These are phyloP conservation scores for Anisodus tanguticus DNA, from an alignment of 257 asterid genomes.

Conservation along the genomic window DNA sequence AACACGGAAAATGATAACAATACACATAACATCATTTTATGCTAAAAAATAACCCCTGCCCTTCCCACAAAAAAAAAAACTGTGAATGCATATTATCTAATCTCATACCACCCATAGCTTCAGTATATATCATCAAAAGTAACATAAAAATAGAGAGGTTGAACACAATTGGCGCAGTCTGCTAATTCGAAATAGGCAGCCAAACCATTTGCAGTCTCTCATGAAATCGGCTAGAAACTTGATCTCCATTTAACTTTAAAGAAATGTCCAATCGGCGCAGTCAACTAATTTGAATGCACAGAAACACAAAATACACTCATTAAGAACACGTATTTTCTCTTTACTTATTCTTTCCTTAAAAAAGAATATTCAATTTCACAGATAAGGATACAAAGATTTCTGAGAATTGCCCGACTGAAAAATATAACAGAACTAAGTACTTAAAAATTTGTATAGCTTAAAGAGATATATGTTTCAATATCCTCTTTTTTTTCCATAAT, in stretches of 20 bases:
- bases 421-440: not conserved
- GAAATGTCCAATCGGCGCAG: not conserved
- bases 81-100: not conserved
- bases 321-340: not conserved
- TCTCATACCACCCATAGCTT: not conserved
- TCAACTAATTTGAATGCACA: not conserved
- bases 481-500: not conserved
- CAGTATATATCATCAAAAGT: not conserved
- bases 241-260: not conserved
- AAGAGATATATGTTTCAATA: slow-evolving; percentile 12
- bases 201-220: not conserved
- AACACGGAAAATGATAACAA: not conserved
- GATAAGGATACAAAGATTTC: not conserved
- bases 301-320: not conserved
- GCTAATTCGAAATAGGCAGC: not conserved
- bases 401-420: not conserved
- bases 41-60: not conserved
- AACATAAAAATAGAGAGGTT: slow-evolving; percentile 6
- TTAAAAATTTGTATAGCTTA: slow-evolving; percentile 3
- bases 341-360: too few relatives aligned
- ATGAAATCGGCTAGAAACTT: not conserved
- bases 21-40: not conserved
- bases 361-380: not conserved
- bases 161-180: not conserved
- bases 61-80: not conserved